Evolutionary conservation across 1,284 basidiomycete species (phyloP).

Genomic region (Caloboletus firmus): DNA sequence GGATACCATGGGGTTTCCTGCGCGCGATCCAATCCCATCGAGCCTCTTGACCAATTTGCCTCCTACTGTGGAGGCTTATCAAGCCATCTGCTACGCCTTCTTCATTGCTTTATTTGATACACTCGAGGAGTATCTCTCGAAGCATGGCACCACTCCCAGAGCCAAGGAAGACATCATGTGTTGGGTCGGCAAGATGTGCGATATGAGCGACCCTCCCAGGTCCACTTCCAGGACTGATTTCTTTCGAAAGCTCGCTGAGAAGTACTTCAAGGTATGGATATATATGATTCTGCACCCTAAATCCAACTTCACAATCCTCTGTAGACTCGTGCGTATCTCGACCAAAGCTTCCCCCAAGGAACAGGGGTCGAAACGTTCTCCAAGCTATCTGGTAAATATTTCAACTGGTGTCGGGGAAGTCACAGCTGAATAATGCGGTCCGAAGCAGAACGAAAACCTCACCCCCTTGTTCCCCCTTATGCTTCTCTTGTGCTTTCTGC

Average conservation of each 20-base stretch:
- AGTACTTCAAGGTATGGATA: neutral
- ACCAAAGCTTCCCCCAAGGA: too few relatives aligned
- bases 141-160: neutral
- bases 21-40: slow-evolving; percentile 3
- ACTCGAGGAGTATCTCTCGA: neutral
- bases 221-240: neutral
- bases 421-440: neutral
- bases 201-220: neutral
- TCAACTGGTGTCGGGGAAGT: neutral
- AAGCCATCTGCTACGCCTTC: slow-evolving; percentile 2
- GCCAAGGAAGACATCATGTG: neutral
- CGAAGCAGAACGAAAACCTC: neutral
- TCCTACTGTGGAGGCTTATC: neutral
- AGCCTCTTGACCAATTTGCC: slow-evolving; percentile 5
- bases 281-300: too few relatives aligned
- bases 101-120: neutral
- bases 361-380: too few relatives aligned
- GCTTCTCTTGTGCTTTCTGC: neutral
- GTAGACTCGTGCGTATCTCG: too few relatives aligned
- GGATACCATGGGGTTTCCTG: neutral
- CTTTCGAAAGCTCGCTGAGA: neutral
- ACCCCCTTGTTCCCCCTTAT: neutral
- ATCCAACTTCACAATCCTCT: too few relatives aligned
- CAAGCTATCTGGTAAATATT: neutral
- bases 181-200: neutral